phyloP scores from a whole-genome alignment of 345 rosid species.

The Hibiscus tridactylites region DNA sequence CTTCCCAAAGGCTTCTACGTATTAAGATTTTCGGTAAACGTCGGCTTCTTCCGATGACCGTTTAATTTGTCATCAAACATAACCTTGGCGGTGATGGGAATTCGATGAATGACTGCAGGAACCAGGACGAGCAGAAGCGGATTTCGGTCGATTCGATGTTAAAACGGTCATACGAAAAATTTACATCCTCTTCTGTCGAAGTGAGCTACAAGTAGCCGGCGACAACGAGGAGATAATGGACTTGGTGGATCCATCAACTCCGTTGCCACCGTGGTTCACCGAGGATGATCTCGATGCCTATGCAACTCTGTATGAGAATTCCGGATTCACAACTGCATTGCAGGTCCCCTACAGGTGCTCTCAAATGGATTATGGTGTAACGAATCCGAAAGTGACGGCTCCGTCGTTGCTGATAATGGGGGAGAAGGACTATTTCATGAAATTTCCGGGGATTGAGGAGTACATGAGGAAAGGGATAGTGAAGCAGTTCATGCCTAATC shows the following conservation, averaged over 20 bases:
- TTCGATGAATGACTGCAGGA: slow-evolving; percentile 11
- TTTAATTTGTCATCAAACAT: neutral
- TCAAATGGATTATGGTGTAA: neutral
- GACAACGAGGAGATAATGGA: slow-evolving; percentile 48
- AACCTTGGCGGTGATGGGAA: neutral
- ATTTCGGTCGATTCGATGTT: slow-evolving; percentile 36
- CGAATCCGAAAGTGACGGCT: neutral
- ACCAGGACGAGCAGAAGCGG: slow-evolving; percentile 42
- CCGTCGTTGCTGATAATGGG: slow-evolving; percentile 12
- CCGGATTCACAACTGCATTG: slow-evolving; percentile 45
- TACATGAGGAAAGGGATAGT: slow-evolving; percentile 2
- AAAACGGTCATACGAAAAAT: slow-evolving; percentile 38
- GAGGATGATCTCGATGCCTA: slow-evolving; percentile 40
- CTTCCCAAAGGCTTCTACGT: slow-evolving; percentile 38
- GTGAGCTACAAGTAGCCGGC: slow-evolving; percentile 23
- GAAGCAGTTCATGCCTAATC: slow-evolving; percentile 2
- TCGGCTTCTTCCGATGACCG: neutral
- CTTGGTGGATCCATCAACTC: slow-evolving; percentile 36
- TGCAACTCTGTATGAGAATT: slow-evolving; percentile 35
- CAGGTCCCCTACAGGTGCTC: slow-evolving; percentile 34
- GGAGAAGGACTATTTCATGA: slow-evolving; percentile 4
- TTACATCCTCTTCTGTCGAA: slow-evolving; percentile 36
- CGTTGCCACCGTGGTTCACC: slow-evolving; percentile 38
- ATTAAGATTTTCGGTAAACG: slow-evolving; percentile 26
- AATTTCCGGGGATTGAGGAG: neutral